Conservation (phyloP, 106 monocot genomes). For the Dioscorea zingiberensis region DNA sequence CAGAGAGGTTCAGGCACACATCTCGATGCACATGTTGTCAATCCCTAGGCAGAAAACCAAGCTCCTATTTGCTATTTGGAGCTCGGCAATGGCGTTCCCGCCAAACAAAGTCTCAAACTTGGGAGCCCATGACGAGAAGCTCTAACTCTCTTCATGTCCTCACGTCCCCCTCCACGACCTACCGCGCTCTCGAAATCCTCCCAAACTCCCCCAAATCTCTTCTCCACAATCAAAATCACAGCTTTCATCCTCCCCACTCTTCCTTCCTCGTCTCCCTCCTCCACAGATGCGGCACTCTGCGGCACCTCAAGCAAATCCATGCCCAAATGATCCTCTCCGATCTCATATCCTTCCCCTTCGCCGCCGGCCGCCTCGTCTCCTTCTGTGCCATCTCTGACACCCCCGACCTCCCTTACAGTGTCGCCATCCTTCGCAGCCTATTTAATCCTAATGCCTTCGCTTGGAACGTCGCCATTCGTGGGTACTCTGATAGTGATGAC, state of each 20-base stretch:
- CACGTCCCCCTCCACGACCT: neutral
- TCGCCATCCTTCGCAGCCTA: slow-evolving; percentile 14
- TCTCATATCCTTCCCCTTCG: slow-evolving; percentile 29
- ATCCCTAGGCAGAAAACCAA: too few species aligned
- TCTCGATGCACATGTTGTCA: too few species aligned
- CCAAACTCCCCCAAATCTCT: neutral
- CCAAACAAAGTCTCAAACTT: too few species aligned
- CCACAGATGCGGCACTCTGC: slow-evolving; percentile 18
- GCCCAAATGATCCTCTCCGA: slow-evolving; percentile 50
- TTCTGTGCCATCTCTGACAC: slow-evolving; percentile 23
- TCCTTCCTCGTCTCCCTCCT: slow-evolving; percentile 28
- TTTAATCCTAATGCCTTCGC: slow-evolving; percentile 40
- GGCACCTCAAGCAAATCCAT: slow-evolving; percentile 60
- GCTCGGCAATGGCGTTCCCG: too few species aligned
- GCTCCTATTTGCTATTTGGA: too few species aligned
- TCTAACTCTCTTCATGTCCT: neutral
- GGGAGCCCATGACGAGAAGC: too few species aligned
- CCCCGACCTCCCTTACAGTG: slow-evolving; percentile 25
- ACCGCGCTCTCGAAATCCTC: neutral
- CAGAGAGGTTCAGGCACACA: too few species aligned
- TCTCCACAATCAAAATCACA: slow-evolving; percentile 10
- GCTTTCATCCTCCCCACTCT: slow-evolving; percentile 1
- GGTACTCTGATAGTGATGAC: slow-evolving; percentile 18
- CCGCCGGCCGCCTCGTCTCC: slow-evolving; percentile 35
- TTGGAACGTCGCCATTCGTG: slow-evolving; percentile 49